These are phyloP conservation scores for Phytophthora vignae DNA, from an alignment of 352 stramenopile genomes.

Conservation along the genomic window DNA sequence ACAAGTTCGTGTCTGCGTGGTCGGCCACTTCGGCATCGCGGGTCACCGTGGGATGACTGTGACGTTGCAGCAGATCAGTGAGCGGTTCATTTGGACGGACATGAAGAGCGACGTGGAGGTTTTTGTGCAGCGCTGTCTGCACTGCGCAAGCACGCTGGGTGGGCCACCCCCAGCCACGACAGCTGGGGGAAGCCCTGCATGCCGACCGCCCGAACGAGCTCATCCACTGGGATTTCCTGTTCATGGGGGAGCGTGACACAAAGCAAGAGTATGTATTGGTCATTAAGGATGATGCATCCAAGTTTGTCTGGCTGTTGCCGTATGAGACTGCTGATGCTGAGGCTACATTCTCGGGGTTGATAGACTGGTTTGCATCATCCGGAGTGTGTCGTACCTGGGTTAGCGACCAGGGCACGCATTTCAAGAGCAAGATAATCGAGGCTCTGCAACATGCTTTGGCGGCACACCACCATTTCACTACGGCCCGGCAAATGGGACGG, in stretches of 20 bases:
- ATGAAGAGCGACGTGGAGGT: not conserved
- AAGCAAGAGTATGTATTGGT: not conserved
- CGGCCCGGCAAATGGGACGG: not conserved
- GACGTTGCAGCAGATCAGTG: slow-evolving; percentile 10
- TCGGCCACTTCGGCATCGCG: slow-evolving; percentile 30
- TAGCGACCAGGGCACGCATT: not conserved
- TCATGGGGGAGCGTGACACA: not conserved
- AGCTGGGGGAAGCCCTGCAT: slow-evolving; percentile 17
- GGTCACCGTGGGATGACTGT: slow-evolving; percentile 30
- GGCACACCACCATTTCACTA: not conserved
- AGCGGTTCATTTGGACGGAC: not conserved
- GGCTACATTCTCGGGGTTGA: not conserved
- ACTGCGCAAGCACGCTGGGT: slow-evolving; percentile 13
- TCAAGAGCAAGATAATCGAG: slow-evolving; percentile 3
- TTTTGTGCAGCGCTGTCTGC: slow-evolving; percentile 28
- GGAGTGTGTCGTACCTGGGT: not conserved
- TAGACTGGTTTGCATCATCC: not conserved
- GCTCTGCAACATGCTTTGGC: not conserved
- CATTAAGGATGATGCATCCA: slow-evolving; percentile 2
- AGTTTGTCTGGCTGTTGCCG: not conserved
- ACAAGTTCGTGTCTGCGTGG: slow-evolving; percentile 31
- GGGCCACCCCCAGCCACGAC: slow-evolving; percentile 7
- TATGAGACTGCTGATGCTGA: not conserved
- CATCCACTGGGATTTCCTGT: not conserved
- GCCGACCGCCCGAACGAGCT: not conserved